phyloP scores from a whole-genome alignment of 163 green algal species.

The Scenedesmus sp. region DNA sequence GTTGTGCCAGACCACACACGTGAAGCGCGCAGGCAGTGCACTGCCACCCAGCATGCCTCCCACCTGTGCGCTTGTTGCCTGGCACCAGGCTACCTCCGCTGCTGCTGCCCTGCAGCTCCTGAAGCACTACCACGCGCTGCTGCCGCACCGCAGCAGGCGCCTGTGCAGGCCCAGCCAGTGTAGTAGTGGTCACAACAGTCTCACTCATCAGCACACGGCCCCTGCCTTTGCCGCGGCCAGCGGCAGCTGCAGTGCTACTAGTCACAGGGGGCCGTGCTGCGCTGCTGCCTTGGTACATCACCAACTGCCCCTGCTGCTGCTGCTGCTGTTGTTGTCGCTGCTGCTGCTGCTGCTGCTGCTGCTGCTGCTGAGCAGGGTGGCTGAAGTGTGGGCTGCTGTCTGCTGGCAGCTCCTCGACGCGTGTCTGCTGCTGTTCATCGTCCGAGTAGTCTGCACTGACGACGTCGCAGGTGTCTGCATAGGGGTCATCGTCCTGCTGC shows the following conservation, averaged over 20 bases:
- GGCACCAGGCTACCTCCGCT: conserved; percentile 10
- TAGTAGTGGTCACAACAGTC: conserved; percentile 18
- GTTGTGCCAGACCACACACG: too few species aligned
- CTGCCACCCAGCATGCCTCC: background rate
- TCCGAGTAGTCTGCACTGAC: conserved; percentile 4
- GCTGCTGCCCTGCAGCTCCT: conserved; percentile 21
- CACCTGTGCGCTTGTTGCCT: conserved; percentile 14
- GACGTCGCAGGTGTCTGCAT: background rate
- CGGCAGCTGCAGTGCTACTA: background rate
- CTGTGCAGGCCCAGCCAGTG: background rate
- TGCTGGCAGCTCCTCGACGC: background rate
- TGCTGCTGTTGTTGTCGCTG: background rate
- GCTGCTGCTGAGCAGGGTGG: background rate
- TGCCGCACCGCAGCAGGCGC: background rate
- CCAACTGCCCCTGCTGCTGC: background rate
- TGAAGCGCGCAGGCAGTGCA: background rate
- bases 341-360: background rate
- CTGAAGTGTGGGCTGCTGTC: background rate
- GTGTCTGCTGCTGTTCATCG: background rate
- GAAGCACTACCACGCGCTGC: background rate
- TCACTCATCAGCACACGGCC: conserved; percentile 10
- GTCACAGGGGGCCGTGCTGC: background rate
- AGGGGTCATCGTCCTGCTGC: background rate
- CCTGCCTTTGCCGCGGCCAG: background rate
- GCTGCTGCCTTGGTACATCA: background rate